Conservation (phyloP, 225 moss, liverwort and hornwort genomes). For the Sphagnum contortum region DNA sequence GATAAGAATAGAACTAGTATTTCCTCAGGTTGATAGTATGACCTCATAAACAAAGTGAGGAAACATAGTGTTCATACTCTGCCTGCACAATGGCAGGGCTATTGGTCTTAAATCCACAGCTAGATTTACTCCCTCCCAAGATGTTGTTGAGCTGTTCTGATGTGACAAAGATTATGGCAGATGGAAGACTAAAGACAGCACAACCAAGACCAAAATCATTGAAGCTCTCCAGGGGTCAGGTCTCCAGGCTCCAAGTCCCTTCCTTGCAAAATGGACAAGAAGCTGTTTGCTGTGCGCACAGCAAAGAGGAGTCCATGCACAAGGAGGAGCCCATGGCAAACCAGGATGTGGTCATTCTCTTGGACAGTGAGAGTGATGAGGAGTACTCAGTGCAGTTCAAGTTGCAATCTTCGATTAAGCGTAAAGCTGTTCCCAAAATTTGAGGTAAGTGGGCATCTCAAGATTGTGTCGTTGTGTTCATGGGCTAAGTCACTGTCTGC, state of each 20-base stretch:
- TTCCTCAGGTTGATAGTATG: no score
- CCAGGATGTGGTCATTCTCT: slow-evolving; percentile 20
- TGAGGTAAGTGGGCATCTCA: no score
- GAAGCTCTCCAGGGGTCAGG: slow-evolving; percentile 32
- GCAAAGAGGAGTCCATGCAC: not conserved
- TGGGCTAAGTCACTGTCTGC: no score
- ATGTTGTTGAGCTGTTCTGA: not conserved
- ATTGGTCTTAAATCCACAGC: not conserved
- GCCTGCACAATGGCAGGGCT: not conserved
- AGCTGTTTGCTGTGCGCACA: slow-evolving; percentile 4
- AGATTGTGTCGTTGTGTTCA: no score
- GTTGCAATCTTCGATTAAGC: slow-evolving; percentile 22
- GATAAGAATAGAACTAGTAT: no score
- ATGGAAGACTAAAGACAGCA: slow-evolving; percentile 14
- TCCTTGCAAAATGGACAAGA: slow-evolving; percentile 17
- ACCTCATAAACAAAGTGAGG: no score
- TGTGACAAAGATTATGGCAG: not conserved
- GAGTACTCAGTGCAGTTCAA: slow-evolving; percentile 18
- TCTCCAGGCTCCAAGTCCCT: slow-evolving; percentile 16
- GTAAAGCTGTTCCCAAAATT: slow-evolving; percentile 7
- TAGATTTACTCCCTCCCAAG: not conserved
- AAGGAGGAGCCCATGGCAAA: not conserved
- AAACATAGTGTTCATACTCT: no score
- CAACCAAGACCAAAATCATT: slow-evolving; percentile 32
- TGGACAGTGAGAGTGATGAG: slow-evolving; percentile 37